Evolutionary conservation across 2,329 filamentous ascomycete species (phyloP), one percentile per base, ranked within the genome.

Genomic region (Apiospora saccharicola): DNA sequence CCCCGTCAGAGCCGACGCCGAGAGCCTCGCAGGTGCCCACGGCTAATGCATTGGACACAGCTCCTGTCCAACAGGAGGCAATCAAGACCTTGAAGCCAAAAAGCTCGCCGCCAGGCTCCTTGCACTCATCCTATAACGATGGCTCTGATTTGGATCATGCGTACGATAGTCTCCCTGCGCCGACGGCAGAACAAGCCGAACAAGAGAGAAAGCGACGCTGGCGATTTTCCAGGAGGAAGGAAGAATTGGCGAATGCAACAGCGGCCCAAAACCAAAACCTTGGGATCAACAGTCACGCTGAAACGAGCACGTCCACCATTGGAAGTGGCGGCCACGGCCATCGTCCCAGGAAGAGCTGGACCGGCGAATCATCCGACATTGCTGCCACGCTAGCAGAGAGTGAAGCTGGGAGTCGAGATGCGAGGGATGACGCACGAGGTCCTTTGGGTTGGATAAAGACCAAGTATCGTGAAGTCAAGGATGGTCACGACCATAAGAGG

Each of bases 91-190:
- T 95, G 44, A 91, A 90, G 75, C 90, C 91, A 0, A 90, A 90
- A 74, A 88, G 88, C 73, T 97, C 94, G 0, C 94, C 94, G 0
- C 90, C 93, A 0, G 90, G 91, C 3, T 97, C 95, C 0, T 86
- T 95, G 72, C 90, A 93, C 76, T 96, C 94, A 41, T 90, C 89
- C 0, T 90, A 91, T 75, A 96, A 96, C 34, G 95, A 97, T 75
- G 90, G 92, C 30, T 97, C 94, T 0, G 95, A 98, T 79, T 80
- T 91, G 43, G 95, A 97, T 74, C 91, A 93, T 73, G 81, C 87
- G 13, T 93, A 95, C 41, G 93, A 94, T 44, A 64, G 57, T 13
- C 30, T 71, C 43, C 75, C 74, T 14, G 68, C 70, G 16, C 73
- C 76, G 16, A 74, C 76, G 34, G 46, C 73, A 6, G 86, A 87